Conservation (phyloP, 306 rosid species). For the Castanopsis chinensis region DNA sequence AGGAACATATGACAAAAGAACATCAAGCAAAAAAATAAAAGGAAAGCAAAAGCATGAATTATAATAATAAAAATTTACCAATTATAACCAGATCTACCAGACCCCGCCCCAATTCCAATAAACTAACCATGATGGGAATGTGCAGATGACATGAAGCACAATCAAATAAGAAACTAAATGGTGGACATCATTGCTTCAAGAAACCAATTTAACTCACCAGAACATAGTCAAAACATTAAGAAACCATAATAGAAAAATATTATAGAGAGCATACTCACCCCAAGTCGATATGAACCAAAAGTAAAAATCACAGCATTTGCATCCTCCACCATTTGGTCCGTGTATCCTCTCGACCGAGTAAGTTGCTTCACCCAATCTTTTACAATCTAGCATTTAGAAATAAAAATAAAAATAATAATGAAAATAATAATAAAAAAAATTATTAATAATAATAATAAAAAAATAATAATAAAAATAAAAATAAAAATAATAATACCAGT, state of each 20-base stretch:
- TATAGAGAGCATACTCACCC: conserved; percentile 50
- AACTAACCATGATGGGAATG: not conserved
- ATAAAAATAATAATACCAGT: not conserved
- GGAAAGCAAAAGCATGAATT: not conserved
- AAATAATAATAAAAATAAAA: not conserved
- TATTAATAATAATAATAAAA: not conserved
- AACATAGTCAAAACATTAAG: not conserved
- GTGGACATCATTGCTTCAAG: not conserved
- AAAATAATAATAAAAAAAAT: no score
- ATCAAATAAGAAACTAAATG: not conserved
- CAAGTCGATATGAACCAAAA: conserved; percentile 64
- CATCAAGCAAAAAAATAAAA: not conserved
- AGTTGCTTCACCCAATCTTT: conserved; percentile 82
- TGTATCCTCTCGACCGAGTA: conserved; percentile 72
- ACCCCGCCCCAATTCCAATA: not conserved
- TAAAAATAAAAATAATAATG: not conserved
- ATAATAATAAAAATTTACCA: no score
- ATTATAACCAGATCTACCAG: no score
- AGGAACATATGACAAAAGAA: not conserved
- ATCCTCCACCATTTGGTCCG: conserved; percentile 92
- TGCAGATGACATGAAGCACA: not conserved
- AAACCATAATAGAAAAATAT: not conserved
- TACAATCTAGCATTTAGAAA: conserved; percentile 51
- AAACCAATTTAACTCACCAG: not conserved
- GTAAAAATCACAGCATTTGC: conserved; percentile 73